A percentile compares a stretch with the other conserved stretches of the same genome.
Conservation (phyloP, 345 rosid genomes). For the Eucalyptus globulus region DNA sequence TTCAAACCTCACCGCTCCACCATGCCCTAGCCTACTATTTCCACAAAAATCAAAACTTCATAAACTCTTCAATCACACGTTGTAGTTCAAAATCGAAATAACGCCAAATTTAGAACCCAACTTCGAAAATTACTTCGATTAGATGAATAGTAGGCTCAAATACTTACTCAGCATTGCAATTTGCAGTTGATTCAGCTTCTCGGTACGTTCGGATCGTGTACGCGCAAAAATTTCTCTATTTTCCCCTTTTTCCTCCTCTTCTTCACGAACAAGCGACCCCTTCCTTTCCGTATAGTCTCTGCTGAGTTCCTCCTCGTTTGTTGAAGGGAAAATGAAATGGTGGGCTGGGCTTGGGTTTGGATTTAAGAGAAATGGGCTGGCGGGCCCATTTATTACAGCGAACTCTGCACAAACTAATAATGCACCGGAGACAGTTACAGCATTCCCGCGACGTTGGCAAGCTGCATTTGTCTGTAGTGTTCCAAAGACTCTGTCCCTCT, state of each 20-base stretch:
- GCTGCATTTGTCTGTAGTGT: not conserved
- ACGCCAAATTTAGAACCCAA: not conserved
- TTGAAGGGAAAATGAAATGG: not conserved
- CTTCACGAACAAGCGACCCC: not conserved
- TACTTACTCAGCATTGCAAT: not conserved
- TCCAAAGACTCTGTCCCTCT: not conserved
- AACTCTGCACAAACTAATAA: constrained; percentile 63
- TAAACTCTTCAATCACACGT: not conserved
- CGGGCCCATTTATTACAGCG: not conserved
- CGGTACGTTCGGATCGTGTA: not conserved
- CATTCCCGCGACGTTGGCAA: constrained; percentile 29
- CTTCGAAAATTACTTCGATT: not conserved
- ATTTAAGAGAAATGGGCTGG: not conserved
- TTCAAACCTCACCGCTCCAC: not conserved
- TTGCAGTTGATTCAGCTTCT: not conserved
- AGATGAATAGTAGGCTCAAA: not conserved
- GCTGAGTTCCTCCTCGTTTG: not conserved
- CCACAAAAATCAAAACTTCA: not conserved
- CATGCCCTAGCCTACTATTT: not conserved
- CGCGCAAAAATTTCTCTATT: not conserved
- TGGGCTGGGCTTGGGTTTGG: not conserved
- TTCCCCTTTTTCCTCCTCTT: not conserved
- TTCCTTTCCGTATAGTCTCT: not conserved
- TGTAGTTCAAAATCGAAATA: not conserved
- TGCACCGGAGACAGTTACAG: constrained; percentile 50